A percentile compares a stretch with the other conserved stretches of the same genome.
Conservation (phyloP, 768 basidiomycete genomes). For the Hydnum rufescens region DNA sequence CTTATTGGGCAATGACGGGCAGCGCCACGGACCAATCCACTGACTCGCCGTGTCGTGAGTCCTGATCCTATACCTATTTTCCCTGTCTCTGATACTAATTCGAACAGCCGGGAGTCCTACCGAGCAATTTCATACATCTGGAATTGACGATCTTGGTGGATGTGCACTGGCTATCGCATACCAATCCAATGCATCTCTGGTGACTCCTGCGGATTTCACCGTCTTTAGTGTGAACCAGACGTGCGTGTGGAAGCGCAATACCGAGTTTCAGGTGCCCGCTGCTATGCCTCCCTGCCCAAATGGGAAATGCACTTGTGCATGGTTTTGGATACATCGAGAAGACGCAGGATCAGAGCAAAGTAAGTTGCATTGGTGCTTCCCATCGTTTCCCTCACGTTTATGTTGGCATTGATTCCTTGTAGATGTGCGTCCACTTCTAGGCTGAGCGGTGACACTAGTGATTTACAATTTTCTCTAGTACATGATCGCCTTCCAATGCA, state of each 20-base stretch:
- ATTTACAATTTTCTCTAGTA: constrained; percentile 20
- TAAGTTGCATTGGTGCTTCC: too few relatives aligned
- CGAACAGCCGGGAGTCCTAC: background rate
- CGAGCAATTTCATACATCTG: constrained; percentile 34
- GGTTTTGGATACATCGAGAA: constrained; percentile 48
- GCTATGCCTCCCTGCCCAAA: constrained; percentile 48
- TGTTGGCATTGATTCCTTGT: background rate
- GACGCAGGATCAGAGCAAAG: constrained; percentile 9
- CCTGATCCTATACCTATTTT: background rate
- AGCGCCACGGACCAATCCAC: constrained; percentile 32
- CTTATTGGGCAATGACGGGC: constrained; percentile 25
- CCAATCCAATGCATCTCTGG: constrained; percentile 33
- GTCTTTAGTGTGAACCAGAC: constrained; percentile 59
- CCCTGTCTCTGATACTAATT: background rate
- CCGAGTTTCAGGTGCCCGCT: constrained; percentile 45
- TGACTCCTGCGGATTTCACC: constrained; percentile 49
- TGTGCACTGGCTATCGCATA: constrained; percentile 64
- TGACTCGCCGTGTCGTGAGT: background rate
- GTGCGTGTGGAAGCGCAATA: constrained; percentile 53
- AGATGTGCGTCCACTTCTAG: constrained; percentile 1
- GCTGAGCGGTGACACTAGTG: constrained; percentile 11
- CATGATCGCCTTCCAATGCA: constrained; percentile 59
- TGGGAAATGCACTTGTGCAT: constrained; percentile 45
- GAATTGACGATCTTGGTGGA: constrained; percentile 33
- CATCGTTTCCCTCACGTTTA: background rate